Evolutionary conservation across 257 asterid species (phyloP), one percentile per base, ranked within the genome.

Genomic region (Salvia splendens): DNA sequence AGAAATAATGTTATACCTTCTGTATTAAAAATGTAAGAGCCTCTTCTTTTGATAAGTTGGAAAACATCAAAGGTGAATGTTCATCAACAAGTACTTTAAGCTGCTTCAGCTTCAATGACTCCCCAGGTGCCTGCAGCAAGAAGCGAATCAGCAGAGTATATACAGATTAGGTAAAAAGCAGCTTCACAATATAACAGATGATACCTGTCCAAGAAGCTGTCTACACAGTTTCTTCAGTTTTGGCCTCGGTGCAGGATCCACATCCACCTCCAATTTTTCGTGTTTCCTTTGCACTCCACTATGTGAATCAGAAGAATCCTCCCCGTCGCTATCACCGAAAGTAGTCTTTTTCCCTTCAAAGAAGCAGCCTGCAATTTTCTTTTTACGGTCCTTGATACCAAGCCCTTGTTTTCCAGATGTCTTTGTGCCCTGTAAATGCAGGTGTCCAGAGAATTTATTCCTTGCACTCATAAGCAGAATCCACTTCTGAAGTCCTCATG

Each of bases 361-460:
- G 79, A 64, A 85, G 82, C 90, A 82, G 69, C 99, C 97, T 30
- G 95, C 87, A 70, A 94, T 72, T 85, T 94, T 94, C 83, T 86
- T 94, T 1, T 87, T 71, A 46, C 83, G 89, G 80, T 80, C 95
- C 77, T 80, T 94, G 76, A 88, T 94, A 55, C 99, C 99, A 60
- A 91, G 89, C 65, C 99, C 99, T 79, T 91, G 97, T 78, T 94
- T 94, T 63, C 99, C 96, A 67, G 95, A 64, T 65, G 96, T 94
- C 58, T 97, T 90, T 75, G 84, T 91, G 65, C 88, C 86, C 96
- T 94, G 91, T 69, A 82, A 79, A 71, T 38, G 49, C 53, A 62
- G 59, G 59, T 54, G 59, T 54, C 0, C 52, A 42, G 10, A 67
- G 59, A 53, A 61, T 20, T 65, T 12, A 73, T 20, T 35, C 50